These are phyloP conservation scores for button mushroom (Agaricus bisporus) DNA, from an alignment of 768 basidiomycete species.

Conservation along the genomic window DNA sequence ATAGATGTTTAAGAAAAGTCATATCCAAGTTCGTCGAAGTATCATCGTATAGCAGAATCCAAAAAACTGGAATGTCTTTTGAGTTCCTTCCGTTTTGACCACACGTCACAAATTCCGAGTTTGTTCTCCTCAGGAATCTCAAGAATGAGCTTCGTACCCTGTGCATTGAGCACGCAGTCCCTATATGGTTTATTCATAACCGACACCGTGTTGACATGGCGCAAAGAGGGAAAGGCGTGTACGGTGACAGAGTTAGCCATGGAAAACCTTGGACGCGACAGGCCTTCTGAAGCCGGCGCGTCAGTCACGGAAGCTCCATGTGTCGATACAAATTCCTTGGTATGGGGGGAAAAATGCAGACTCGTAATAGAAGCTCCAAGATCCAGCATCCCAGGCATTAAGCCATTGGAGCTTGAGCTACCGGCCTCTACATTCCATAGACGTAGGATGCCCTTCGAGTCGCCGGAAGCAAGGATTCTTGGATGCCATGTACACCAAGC, in stretches of 20 bases:
- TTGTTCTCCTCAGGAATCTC: slow-evolving; percentile 21
- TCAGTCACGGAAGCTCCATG: slow-evolving; percentile 37
- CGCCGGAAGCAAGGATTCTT: slow-evolving; percentile 74
- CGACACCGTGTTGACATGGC: slow-evolving; percentile 40
- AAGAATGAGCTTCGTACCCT: slow-evolving; percentile 21
- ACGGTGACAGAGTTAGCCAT: slow-evolving; percentile 37
- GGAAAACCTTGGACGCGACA: slow-evolving; percentile 15
- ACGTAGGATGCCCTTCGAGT: slow-evolving; percentile 46
- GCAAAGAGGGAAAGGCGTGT: slow-evolving; percentile 55
- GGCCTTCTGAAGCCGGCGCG: slow-evolving; percentile 4
- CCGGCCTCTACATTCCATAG: slow-evolving; percentile 48
- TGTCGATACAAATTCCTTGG: slow-evolving; percentile 81
- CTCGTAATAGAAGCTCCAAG: slow-evolving; percentile 59
- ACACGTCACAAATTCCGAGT: slow-evolving; percentile 23
- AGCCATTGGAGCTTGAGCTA: slow-evolving; percentile 28
- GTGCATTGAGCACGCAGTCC: slow-evolving; percentile 40
- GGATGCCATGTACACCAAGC: slow-evolving; percentile 91
- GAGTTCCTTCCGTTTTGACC: slow-evolving; percentile 25
- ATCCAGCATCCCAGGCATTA: slow-evolving; percentile 38
- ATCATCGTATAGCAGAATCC: slow-evolving; percentile 20
- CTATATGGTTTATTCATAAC: slow-evolving; percentile 47
- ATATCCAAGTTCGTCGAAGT: not conserved
- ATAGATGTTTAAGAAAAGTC: not conserved
- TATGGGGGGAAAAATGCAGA: slow-evolving; percentile 70
- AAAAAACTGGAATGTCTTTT: slow-evolving; percentile 27